phyloP scores from a whole-genome alignment of 495 filamentous ascomycete genomes.

The Glonium stellatum region DNA sequence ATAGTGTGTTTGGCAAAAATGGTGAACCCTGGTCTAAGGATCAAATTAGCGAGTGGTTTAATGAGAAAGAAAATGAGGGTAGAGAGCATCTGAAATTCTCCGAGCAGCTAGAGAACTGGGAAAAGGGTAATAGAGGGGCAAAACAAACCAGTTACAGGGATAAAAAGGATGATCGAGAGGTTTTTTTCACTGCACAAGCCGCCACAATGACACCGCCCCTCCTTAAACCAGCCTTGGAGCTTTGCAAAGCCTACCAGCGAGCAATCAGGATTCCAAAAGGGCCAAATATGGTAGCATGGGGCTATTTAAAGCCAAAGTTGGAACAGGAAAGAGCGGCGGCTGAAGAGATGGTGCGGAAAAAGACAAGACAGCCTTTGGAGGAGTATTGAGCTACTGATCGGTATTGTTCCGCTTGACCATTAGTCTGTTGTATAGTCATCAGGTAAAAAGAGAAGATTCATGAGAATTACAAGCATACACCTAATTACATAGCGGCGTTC shows the following conservation, averaged over 20 bases:
- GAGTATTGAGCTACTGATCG: too few species aligned
- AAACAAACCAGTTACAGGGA: conserved; percentile 9
- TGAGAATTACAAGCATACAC: too few species aligned
- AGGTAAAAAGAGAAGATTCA: too few species aligned
- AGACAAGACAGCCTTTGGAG: too few species aligned
- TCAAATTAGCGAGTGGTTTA: conserved; percentile 15
- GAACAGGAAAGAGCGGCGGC: conserved; percentile 17
- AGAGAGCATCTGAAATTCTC: conserved; percentile 18
- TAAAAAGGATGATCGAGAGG: conserved; percentile 22
- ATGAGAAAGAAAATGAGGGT: conserved; percentile 7
- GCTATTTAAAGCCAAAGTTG: conserved; percentile 22
- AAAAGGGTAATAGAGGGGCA: neutral
- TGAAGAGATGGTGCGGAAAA: conserved; percentile 3
- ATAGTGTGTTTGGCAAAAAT: conserved; percentile 2
- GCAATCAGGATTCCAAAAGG: conserved; percentile 24
- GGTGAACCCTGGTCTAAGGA: conserved; percentile 11
- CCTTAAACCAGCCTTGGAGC: conserved; percentile 4
- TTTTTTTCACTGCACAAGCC: conserved; percentile 17
- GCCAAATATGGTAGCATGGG: conserved; percentile 22
- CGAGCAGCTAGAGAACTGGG: conserved; percentile 24
- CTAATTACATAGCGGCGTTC: too few species aligned
- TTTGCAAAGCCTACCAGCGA: conserved; percentile 15
- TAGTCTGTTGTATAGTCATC: too few species aligned
- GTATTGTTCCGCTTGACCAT: too few species aligned
- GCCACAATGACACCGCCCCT: conserved; percentile 20